Percentiles rank a stretch among this genome's conserved stretches.
phyloP scores from a whole-genome alignment of 75 land plant species.

The Sequoiadendron giganteum region DNA sequence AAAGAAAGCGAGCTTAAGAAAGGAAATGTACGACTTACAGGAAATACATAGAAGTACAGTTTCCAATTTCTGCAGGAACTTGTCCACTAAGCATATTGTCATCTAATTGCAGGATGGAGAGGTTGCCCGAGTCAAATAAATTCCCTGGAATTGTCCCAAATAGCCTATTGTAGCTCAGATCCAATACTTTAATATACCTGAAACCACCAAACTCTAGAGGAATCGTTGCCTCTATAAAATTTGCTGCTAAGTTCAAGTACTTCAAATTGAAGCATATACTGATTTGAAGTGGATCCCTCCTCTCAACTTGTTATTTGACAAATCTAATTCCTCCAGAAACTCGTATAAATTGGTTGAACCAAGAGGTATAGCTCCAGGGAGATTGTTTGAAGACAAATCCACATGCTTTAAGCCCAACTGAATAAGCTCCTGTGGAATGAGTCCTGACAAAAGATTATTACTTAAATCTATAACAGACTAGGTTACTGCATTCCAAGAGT shows the following conservation, averaged over 20 bases:
- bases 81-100: slow-evolving; percentile 59
- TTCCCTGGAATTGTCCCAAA: slow-evolving; percentile 68
- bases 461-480: slow-evolving; percentile 44
- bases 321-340: slow-evolving; percentile 50
- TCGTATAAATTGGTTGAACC: slow-evolving; percentile 25
- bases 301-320: slow-evolving; percentile 54
- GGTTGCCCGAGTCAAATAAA: slow-evolving; percentile 51
- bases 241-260: slow-evolving; percentile 71
- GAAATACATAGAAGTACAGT: slow-evolving; percentile 59
- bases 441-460: slow-evolving; percentile 49
- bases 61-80: slow-evolving; percentile 79
- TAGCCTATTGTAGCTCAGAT: slow-evolving; percentile 59
- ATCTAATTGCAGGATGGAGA: slow-evolving; percentile 61
- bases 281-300: slow-evolving; percentile 69
- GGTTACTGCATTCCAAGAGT: slow-evolving; percentile 26
- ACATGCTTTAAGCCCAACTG: slow-evolving; percentile 46
- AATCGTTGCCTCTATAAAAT: slow-evolving; percentile 43
- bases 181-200: slow-evolving; percentile 49
- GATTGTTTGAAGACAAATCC: slow-evolving; percentile 39
- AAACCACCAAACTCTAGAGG: slow-evolving; percentile 72
- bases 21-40: slow-evolving; percentile 47
- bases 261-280: slow-evolving; percentile 52
- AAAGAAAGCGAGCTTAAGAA: not conserved
- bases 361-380: slow-evolving; percentile 36
- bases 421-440: slow-evolving; percentile 52